Evolutionary conservation across 2,329 filamentous ascomycete species (phyloP), one percentile per base, ranked within the genome.

Genomic region (Pseudocercospora ulei): DNA sequence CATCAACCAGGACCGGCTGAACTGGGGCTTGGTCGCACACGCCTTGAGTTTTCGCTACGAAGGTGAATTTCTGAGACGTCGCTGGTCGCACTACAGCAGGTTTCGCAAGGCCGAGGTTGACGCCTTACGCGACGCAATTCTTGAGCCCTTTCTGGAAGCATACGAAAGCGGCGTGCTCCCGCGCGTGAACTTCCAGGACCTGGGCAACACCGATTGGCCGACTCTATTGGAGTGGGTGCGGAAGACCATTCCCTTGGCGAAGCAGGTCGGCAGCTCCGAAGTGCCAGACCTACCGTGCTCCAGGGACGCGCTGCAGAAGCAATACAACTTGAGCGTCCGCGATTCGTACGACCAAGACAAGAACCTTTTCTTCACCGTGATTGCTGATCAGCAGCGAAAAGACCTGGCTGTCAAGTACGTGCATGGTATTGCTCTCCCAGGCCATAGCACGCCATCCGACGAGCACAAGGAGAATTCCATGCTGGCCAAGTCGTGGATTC

Each of bases 191-290:
- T 82, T 73, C 47, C 68, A 81, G 35, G 62, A 80, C 29, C 67
- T 76, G 0, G 58, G 71, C 24, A 68, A 70, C 1, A 84, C 83
- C 43, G 78, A 87, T 53, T 86, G 82, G 80, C 61, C 65, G 6
- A 60, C 57, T 3, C 59, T 87, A 4, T 70, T 86, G 30, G 65
- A 70, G 22, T 88, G 82, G 82, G 71, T 77, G 1, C 63, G 75
- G 47, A 65, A 68, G 13, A 71, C 59, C 14, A 41, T 55, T 16
- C 28, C 39, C 22, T 42, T 41, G 35, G 57, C 22, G 41, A 50
- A 31, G 33, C 22, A 39, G 12, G 49, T 73, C 3, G 61, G 67
- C 14, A 62, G 62, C 0, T 60, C 66, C 18, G 63, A 68, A 38
- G 25, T 25, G 4, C 40, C 34, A 19, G 37, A 42, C 28, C 37